Evolutionary conservation across 2,329 filamentous ascomycete species (phyloP), one percentile per base, ranked within the genome.

Genomic region (Thelonectria olida): DNA sequence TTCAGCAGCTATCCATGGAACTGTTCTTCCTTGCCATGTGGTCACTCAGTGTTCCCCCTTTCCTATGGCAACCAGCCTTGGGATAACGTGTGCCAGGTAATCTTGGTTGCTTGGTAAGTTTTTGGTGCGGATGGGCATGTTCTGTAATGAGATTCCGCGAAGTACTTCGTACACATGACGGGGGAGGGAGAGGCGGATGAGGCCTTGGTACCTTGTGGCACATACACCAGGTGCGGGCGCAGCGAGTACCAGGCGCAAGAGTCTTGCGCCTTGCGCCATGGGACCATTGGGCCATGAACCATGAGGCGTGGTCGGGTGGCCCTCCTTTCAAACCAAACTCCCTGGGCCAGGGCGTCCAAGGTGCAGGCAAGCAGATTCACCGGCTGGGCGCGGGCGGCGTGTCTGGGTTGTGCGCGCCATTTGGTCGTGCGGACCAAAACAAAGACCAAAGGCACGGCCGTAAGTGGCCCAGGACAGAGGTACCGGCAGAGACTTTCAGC

Each of bases 401-500:
- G 61, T 64, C 65, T 67, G 65, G 66, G 64, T 60, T 67, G 62
- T 62, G 62, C 61, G 65, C 62, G 65, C 65, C 65, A 67, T 66
- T 67, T 72, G 63, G 57, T 72, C 55, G 67, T 62, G 67, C 65
- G 61, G 65, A 64, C 45, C 62, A 65, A 66, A 70, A 72, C 72
- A 67, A 72, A 71, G 62, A 64, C 62, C 63, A 67, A 59, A 62
- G 64, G 62, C 57, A 66, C 64, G 58, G 63, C 63, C 61, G 64
- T 61, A 68, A 72, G 68, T 69, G 70, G 69, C 65, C 54, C 68
- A 72, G 53, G 58, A 28, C 53, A 59, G 60, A 72, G 68, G 72
- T 75, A 75, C 73, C 67, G 65, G 67, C 58, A 73, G 73, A 62
- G 74, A 76, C 73, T 75, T 76, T 50, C 66, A 69, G 74, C 75